Percentiles rank a stretch among this genome's conserved stretches.
phyloP scores from a whole-genome alignment of 129 eudicot species.

The Pseudognaphalium luteoalbum region DNA sequence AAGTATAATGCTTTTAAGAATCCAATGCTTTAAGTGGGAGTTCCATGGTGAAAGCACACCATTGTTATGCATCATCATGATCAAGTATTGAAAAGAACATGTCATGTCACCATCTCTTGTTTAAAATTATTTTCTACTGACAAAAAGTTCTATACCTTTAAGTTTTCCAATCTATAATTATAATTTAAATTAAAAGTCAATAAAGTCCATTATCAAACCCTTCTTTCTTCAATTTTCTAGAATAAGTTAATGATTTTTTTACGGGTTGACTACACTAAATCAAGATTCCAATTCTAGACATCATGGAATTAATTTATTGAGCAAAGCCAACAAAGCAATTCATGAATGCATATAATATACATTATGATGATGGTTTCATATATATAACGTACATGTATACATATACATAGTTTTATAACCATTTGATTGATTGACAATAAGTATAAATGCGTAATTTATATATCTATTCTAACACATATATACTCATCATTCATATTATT shows the following conservation, averaged over 20 bases:
- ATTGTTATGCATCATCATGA: conserved; percentile 32
- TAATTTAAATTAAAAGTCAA: conserved; percentile 32
- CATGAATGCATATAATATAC: too few species aligned
- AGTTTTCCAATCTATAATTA: conserved; percentile 13
- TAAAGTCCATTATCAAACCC: conserved; percentile 14
- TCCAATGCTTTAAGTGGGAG: conserved; percentile 41
- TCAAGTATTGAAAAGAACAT: conserved; percentile 34
- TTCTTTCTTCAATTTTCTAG: not conserved
- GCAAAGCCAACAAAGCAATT: too few species aligned
- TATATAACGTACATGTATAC: too few species aligned
- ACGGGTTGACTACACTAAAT: not conserved
- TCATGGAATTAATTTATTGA: not conserved
- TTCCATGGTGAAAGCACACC: conserved; percentile 38
- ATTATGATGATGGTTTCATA: too few species aligned
- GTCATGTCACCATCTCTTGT: conserved; percentile 40
- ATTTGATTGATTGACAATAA: too few species aligned
- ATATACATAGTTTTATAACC: too few species aligned
- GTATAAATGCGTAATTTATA: too few species aligned
- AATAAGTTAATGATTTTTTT: too few species aligned
- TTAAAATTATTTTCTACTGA: conserved; percentile 37
- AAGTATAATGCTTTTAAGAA: conserved; percentile 28
- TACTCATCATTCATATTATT: too few species aligned
- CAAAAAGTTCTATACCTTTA: conserved; percentile 34
- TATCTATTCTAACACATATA: too few species aligned
- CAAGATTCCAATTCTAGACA: not conserved